These are phyloP conservation scores for Stereum hirsutum DNA, from an alignment of 1,284 basidiomycete genomes.

Conservation along the genomic window DNA sequence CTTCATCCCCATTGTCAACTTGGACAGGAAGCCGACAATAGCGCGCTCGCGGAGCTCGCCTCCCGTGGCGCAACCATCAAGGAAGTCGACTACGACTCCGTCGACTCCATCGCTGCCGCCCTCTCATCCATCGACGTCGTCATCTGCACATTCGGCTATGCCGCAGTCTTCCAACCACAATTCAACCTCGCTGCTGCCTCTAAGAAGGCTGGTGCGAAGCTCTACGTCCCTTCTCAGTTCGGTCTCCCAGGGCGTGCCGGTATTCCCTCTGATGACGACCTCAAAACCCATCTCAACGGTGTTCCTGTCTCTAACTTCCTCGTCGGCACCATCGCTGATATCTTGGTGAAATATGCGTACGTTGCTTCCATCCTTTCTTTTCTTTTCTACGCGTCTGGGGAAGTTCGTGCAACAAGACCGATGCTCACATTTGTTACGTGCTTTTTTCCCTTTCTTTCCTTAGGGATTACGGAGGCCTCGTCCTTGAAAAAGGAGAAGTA, in stretches of 20 bases:
- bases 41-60: neutral
- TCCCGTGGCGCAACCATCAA: neutral
- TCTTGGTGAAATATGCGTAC: neutral
- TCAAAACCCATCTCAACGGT: neutral
- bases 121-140: neutral
- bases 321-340: neutral
- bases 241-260: neutral
- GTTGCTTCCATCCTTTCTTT: neutral
- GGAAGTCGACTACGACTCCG: neutral
- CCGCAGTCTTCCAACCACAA: neutral
- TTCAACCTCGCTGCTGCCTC: neutral
- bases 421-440: too few species aligned
- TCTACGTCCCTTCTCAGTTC: neutral
- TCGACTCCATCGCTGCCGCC: neutral
- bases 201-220: neutral
- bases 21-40: neutral
- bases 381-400: too few species aligned
- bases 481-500: neutral
- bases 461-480: neutral
- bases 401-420: neutral
- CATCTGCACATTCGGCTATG: neutral
- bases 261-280: neutral
- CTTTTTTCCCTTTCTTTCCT: too few species aligned
- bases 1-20: too few species aligned
- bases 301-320: neutral